Percentiles rank a stretch among this genome's conserved stretches.
These are phyloP conservation scores for Pyrus betulifolia DNA, from an alignment of 306 rosid genomes.

Conservation along the genomic window DNA sequence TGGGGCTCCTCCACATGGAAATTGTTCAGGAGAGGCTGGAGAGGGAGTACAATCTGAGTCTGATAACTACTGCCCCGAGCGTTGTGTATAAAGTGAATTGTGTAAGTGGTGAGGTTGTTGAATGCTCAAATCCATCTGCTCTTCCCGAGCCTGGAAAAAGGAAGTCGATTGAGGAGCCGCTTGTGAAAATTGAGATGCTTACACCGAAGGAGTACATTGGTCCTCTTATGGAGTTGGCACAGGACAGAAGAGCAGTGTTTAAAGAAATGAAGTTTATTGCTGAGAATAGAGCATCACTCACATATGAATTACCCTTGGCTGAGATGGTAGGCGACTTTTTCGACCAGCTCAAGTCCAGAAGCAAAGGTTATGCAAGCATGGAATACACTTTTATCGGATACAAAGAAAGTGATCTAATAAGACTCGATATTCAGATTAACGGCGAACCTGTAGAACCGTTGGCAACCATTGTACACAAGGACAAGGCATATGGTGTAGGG, in stretches of 20 bases:
- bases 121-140: slow-evolving; percentile 74
- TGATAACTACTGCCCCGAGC: slow-evolving; percentile 83
- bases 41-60: slow-evolving; percentile 75
- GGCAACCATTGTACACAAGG: slow-evolving; percentile 78
- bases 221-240: slow-evolving; percentile 84
- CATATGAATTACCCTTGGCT: slow-evolving; percentile 72
- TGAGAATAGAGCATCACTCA: slow-evolving; percentile 72
- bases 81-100: slow-evolving; percentile 70
- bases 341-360: slow-evolving; percentile 94
- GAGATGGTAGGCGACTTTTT: slow-evolving; percentile 94
- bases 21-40: slow-evolving; percentile 88
- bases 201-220: slow-evolving; percentile 89
- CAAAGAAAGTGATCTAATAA: slow-evolving; percentile 62
- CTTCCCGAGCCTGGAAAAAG: slow-evolving; percentile 75
- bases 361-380: slow-evolving; percentile 98
- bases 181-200: slow-evolving; percentile 91
- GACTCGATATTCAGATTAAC: slow-evolving; percentile 82
- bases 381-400: slow-evolving; percentile 69
- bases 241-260: slow-evolving; percentile 89
- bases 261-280: slow-evolving; percentile 86
- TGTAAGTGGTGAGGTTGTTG: slow-evolving; percentile 66
- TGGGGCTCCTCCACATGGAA: slow-evolving; percentile 98
- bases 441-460: slow-evolving; percentile 85
- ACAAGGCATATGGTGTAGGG: slow-evolving; percentile 88
- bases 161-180: slow-evolving; percentile 74